phyloP scores from a whole-genome alignment of 192 early-diverging fungal genomes.

The Backusella australiensis region DNA sequence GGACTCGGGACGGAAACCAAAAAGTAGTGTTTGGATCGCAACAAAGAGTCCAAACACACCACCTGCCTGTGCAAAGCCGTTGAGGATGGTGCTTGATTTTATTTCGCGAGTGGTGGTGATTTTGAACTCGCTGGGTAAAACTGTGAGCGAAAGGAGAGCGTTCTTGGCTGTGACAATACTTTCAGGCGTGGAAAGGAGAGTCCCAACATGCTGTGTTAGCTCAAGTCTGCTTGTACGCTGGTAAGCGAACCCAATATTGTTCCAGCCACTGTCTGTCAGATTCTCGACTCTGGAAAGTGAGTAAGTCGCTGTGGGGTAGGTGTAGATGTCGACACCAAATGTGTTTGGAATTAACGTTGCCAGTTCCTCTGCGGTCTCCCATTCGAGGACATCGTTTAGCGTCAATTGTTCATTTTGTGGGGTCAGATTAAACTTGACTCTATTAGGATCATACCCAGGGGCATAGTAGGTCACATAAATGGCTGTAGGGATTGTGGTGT shows the following conservation, averaged over 20 bases:
- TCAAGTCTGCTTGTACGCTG: not conserved
- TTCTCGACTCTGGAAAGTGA: not conserved
- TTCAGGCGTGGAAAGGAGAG: not conserved
- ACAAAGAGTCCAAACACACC: slow-evolving; percentile 12
- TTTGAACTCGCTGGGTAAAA: not conserved
- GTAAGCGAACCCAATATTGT: slow-evolving; percentile 4
- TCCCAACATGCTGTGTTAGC: not conserved
- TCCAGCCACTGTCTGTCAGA: not conserved
- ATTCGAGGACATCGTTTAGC: not conserved
- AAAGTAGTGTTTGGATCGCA: slow-evolving; percentile 4
- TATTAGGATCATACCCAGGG: not conserved
- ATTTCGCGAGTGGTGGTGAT: not conserved
- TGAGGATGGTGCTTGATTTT: not conserved
- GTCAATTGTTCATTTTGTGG: not conserved
- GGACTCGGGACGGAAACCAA: slow-evolving; percentile 16
- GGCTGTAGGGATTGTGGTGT: not conserved
- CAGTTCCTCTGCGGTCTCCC: not conserved
- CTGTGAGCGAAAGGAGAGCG: not conserved
- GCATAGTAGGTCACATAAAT: not conserved
- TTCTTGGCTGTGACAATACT: too few species aligned
- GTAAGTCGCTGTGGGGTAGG: not conserved
- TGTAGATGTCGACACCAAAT: not conserved
- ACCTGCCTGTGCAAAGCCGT: not conserved
- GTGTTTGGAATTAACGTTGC: too few species aligned
- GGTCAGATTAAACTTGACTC: not conserved